Evolutionary conservation across 805 yeast species (phyloP).

Genomic region (Candida piceae): DNA sequence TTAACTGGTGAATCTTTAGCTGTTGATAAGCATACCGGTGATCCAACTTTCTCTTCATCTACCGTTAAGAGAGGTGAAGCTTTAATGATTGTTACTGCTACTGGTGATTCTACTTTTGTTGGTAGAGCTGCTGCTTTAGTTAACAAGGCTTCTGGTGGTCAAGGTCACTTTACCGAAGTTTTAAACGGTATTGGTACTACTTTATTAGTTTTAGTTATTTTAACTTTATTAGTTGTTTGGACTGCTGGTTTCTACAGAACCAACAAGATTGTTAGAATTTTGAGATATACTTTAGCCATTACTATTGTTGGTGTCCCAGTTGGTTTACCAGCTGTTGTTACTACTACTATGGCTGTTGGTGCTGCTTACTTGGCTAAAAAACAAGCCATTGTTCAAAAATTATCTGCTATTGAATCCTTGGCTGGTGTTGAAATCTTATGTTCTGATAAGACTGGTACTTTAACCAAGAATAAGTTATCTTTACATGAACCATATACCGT

Average conservation of each 20-base stretch:
- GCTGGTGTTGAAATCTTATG: constrained; percentile 98
- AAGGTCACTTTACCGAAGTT: constrained; percentile 96
- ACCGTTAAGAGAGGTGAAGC: constrained; percentile 96
- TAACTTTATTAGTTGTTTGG: constrained; percentile 88
- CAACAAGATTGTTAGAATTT: constrained; percentile 76
- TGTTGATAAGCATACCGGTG: constrained; percentile 88
- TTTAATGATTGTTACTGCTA: constrained; percentile 89
- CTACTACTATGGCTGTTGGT: constrained; percentile 99
- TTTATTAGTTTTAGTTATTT: constrained; percentile 80
- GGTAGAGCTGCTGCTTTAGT: constrained; percentile 98
- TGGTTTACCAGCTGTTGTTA: constrained; percentile 97
- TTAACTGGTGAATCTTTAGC: constrained; percentile 97
- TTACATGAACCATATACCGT: constrained; percentile 97
- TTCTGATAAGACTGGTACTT: constrained; percentile 97
- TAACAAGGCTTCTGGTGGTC: constrained; percentile 87
- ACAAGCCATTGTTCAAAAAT: constrained; percentile 94
- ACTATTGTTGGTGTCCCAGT: constrained; percentile 98
- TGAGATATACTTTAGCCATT: constrained; percentile 90
- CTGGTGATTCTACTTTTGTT: constrained; percentile 93
- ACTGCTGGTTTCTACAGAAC: constrained; percentile 92
- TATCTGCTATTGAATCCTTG: constrained; percentile 93
- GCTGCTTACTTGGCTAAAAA: constrained; percentile 97
- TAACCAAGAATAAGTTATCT: constrained; percentile 94
- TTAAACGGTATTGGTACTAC: constrained; percentile 96
- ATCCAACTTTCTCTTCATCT: constrained; percentile 84